Base-by-base conservation (phyloP, 495 filamentous ascomycete species). In the Aspergillus affinis region DNA sequence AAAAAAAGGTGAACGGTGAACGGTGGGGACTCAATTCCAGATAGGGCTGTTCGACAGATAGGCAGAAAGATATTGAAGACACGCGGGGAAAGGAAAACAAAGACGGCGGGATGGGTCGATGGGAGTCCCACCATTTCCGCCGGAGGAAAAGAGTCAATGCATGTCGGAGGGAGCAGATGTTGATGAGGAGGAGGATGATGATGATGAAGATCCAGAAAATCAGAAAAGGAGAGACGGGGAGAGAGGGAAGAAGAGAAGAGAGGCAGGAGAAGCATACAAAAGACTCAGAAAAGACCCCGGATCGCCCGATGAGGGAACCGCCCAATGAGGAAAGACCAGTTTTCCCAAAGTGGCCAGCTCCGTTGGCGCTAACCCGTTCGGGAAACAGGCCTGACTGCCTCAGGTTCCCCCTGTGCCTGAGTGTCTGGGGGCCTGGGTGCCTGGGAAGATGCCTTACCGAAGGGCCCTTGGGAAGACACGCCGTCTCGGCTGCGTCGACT, bases 231-330 rank as follows among this genome's bases (percentile, higher is more conserved):
- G 23, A 13, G 36, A 45, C n/a, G n/a, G n/a, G n/a, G 46, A 41
- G 9, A 23, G 29, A 15, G 20, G 6, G 17, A 20, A 54, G 10
- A 9, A 55, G 17, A 52, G 17, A 32, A 19, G 8, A 26, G 12
- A 27, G 9, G 23, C 1, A 23, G 6, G 8, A 23, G 9, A 52
- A 15, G 10, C 19, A 52, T 27, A 27, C 27, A 46, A 55, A 9
- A 55, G 17, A 21, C 10, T 18, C 46, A 55, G 27, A 27, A 23
- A 46, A 55, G 5, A 15, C 55, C 51, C 54, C 58, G 54, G 53
- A 64, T 64, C 55, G 55, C 67, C 65, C 54, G 65, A 68, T 61
- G 45, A 68, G 69, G 68, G 61, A 70, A 63, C 48, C 52, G 51
- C 63, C 62, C 54, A 48, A 60, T 55, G 41, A 32, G 49, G 54